A percentile compares a stretch with the other conserved stretches of the same genome.
These are phyloP conservation scores for Fusarium graminum DNA, from an alignment of 2,329 filamentous ascomycete species.

Conservation along the genomic window DNA sequence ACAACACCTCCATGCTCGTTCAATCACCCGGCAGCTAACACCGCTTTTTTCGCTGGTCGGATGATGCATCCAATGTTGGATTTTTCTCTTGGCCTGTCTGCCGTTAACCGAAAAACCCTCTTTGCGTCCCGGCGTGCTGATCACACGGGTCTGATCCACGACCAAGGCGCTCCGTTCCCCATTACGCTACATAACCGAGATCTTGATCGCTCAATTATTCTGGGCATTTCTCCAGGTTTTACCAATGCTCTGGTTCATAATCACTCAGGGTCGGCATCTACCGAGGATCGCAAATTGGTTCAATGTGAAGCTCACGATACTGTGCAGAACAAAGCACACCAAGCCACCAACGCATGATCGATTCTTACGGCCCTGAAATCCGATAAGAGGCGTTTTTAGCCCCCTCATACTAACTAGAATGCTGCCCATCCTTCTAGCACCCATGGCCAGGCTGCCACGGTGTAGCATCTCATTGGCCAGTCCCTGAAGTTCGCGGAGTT, in stretches of 20 bases:
- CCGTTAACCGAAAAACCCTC: conserved; percentile 26
- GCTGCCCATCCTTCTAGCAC: conserved; percentile 8
- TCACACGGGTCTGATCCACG: conserved; percentile 19
- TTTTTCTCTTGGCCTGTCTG: conserved; percentile 14
- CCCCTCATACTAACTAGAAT: conserved; percentile 13
- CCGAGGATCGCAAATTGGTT: conserved; percentile 2
- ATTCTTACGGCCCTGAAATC: conserved; percentile 42
- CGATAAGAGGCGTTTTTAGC: conserved; percentile 30
- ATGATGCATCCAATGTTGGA: not conserved
- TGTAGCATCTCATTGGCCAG: conserved; percentile 13
- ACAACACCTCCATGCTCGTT: conserved; percentile 3
- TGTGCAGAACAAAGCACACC: not conserved
- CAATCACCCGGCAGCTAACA: conserved; percentile 10
- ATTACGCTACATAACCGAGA: conserved; percentile 5
- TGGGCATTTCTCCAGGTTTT: conserved; percentile 26
- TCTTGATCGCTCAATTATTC: conserved; percentile 14
- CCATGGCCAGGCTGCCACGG: conserved; percentile 4
- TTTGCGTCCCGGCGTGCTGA: conserved; percentile 10
- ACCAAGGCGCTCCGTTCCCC: conserved; percentile 23
- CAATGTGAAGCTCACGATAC: not conserved
- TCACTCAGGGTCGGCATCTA: conserved; percentile 7
- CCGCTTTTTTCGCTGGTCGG: not conserved
- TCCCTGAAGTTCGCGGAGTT: conserved; percentile 10
- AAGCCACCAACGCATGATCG: conserved; percentile 7
- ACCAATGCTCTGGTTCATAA: conserved; percentile 13